Evolutionary conservation across 2,329 filamentous ascomycete species (phyloP), one percentile per base, ranked within the genome.

Genomic region (Xylariaceae sp.): DNA sequence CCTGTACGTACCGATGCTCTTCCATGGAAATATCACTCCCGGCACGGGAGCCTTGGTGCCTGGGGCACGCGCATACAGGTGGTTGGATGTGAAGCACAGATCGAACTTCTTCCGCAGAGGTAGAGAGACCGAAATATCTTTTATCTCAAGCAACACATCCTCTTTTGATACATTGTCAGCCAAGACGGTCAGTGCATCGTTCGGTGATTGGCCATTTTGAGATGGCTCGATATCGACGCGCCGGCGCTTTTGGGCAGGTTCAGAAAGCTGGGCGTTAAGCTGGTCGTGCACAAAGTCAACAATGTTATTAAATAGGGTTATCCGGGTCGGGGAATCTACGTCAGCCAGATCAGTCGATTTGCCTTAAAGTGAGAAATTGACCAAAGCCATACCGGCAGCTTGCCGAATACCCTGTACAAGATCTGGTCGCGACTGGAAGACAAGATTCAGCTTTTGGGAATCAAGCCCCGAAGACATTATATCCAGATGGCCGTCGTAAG

Each of bases 41-140:
- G 76, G 70, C 15, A 80, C 73, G 0, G 81, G 80, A 21, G 72
- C 71, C 1, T 75, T 76, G 1, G 79, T 78, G 41, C 76, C 76
- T 0, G 80, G 72, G 1, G 73, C 71, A 34, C 79, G 75, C 13
- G 81, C 82, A 58, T 85, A 86, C 32, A 86, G 63, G 58, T 81
- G 80, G 55, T 76, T 75, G 5, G 75, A 70, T 2, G 83, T 87
- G 57, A 87, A 80, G 67, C 80, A 84, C 8, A 87, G 67, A 59
- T 83, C 81, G 61, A 83, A 83, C 68, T 87, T 88, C 70, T 87
- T 88, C 58, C 85, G 76, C 70, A 84, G 81, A 0, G 85, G 85
- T 3, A 86, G 76, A 0, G 82, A 80, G n/a, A 87, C 75, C 0
- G 83, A 87, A 18, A 87, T 83, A 42, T 86, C 84, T 67, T 83